phyloP scores from a whole-genome alignment of 1,284 basidiomycete species.

The Salmacisia buchloeana region DNA sequence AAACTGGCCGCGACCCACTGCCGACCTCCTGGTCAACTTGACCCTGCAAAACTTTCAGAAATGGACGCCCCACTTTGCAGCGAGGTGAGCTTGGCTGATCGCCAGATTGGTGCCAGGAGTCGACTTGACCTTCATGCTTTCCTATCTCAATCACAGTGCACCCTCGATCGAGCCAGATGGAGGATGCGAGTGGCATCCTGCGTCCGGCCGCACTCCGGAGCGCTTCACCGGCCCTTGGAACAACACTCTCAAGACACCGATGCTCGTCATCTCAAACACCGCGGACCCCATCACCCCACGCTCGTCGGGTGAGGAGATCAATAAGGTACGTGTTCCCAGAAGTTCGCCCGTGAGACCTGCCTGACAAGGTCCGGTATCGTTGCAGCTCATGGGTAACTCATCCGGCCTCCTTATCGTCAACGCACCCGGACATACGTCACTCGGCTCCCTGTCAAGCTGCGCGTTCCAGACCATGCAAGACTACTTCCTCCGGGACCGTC shows the following conservation, averaged over 20 bases:
- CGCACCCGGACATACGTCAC: constrained; percentile 14
- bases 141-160: not conserved
- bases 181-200: constrained; percentile 8
- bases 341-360: too few species aligned
- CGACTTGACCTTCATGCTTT: not conserved
- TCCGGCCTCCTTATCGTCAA: constrained; percentile 20
- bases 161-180: constrained; percentile 1
- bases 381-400: constrained; percentile 16
- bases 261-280: constrained; percentile 24
- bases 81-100: not conserved
- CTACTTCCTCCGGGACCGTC: constrained; percentile 15
- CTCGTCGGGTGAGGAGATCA: constrained; percentile 15
- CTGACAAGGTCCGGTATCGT: not conserved
- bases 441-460: constrained; percentile 15
- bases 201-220: not conserved
- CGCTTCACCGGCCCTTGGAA: constrained; percentile 17
- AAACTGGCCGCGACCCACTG: not conserved
- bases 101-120: not conserved
- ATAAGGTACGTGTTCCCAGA: constrained; percentile 6
- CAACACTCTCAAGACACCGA: constrained; percentile 14
- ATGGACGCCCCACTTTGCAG: constrained; percentile 2
- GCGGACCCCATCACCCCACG: constrained; percentile 25
- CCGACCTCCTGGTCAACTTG: not conserved
- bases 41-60: not conserved
- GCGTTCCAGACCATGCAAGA: not conserved